phyloP scores from a whole-genome alignment of 1,139 yeast species.

The Wickerhamomyces sp. region DNA sequence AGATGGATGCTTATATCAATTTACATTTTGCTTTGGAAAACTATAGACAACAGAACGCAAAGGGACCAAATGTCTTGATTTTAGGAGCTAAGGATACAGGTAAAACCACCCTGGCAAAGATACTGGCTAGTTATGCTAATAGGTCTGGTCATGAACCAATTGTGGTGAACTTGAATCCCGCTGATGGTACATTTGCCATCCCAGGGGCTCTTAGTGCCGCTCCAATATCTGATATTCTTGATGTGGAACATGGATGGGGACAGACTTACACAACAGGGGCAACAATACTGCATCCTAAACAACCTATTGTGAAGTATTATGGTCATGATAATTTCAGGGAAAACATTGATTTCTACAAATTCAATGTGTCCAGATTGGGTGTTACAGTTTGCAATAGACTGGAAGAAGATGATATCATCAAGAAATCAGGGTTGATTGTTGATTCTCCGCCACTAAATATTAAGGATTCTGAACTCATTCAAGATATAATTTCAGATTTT shows the following conservation, averaged over 20 bases:
- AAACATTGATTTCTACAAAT: slow-evolving; percentile 58
- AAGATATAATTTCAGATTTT: slow-evolving; percentile 58
- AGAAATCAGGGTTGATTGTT: slow-evolving; percentile 63
- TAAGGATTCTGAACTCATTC: slow-evolving; percentile 36
- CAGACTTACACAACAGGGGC: slow-evolving; percentile 87
- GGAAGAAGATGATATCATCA: slow-evolving; percentile 48
- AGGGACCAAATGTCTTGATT: slow-evolving; percentile 68
- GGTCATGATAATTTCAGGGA: slow-evolving; percentile 63
- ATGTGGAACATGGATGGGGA: slow-evolving; percentile 84
- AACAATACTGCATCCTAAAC: slow-evolving; percentile 75
- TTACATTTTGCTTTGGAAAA: slow-evolving; percentile 76
- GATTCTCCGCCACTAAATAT: slow-evolving; percentile 68
- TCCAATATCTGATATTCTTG: slow-evolving; percentile 75
- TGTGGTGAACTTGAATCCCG: slow-evolving; percentile 79
- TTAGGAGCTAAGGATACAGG: slow-evolving; percentile 75
- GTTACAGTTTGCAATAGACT: slow-evolving; percentile 54
- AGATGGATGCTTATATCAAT: slow-evolving; percentile 59
- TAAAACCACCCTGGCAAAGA: slow-evolving; percentile 70
- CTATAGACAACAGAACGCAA: slow-evolving; percentile 37
- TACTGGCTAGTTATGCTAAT: slow-evolving; percentile 69
- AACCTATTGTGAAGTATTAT: slow-evolving; percentile 76
- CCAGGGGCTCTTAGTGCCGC: slow-evolving; percentile 90
- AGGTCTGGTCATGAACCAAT: slow-evolving; percentile 65
- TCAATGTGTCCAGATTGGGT: slow-evolving; percentile 54
- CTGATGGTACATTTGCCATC: slow-evolving; percentile 69